These are phyloP conservation scores for Cutaneotrichosporon cutaneum DNA, from an alignment of 1,284 basidiomycete genomes.

Conservation along the genomic window DNA sequence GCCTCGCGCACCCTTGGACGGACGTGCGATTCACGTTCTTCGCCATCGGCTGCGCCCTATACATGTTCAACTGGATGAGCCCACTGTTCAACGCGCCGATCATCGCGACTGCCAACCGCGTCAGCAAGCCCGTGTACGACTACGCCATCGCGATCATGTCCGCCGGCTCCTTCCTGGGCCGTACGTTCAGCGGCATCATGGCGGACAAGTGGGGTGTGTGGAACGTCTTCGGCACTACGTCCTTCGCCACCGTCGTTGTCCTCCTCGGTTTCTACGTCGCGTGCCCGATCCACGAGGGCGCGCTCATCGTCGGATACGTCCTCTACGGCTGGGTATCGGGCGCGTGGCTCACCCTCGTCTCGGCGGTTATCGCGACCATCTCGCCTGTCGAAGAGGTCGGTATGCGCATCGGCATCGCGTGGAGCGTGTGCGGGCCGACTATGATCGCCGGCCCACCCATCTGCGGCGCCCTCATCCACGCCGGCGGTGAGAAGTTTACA, in stretches of 20 bases:
- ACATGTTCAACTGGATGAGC: conserved; percentile 28
- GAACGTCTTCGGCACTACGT: conserved; percentile 39
- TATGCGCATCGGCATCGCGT: conserved; percentile 48
- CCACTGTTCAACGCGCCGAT: conserved; percentile 44
- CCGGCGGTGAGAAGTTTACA: conserved; percentile 29
- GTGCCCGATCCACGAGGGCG: conserved; percentile 29
- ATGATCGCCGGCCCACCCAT: conserved; percentile 44
- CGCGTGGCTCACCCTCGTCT: conserved; percentile 45
- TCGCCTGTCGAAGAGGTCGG: conserved; percentile 48
- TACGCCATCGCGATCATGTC: conserved; percentile 48
- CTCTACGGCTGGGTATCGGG: conserved; percentile 42
- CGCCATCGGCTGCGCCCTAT: conserved; percentile 34
- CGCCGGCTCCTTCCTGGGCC: conserved; percentile 44
- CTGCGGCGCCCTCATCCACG: conserved; percentile 31
- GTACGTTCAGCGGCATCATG: conserved; percentile 38
- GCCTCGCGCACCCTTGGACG: conserved; percentile 31
- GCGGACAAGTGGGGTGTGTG: conserved; percentile 47
- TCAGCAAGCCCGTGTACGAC: conserved; percentile 23
- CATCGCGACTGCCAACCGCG: conserved; percentile 33
- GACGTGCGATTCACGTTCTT: conserved; percentile 37
- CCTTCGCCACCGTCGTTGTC: conserved; percentile 31
- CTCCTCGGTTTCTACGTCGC: conserved; percentile 41
- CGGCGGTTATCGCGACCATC: conserved; percentile 43
- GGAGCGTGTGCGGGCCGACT: conserved; percentile 37
- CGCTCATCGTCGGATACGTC: conserved; percentile 39